Evolutionary conservation across 495 filamentous ascomycete species (phyloP).

Genomic region (Lepidopterella palustris): DNA sequence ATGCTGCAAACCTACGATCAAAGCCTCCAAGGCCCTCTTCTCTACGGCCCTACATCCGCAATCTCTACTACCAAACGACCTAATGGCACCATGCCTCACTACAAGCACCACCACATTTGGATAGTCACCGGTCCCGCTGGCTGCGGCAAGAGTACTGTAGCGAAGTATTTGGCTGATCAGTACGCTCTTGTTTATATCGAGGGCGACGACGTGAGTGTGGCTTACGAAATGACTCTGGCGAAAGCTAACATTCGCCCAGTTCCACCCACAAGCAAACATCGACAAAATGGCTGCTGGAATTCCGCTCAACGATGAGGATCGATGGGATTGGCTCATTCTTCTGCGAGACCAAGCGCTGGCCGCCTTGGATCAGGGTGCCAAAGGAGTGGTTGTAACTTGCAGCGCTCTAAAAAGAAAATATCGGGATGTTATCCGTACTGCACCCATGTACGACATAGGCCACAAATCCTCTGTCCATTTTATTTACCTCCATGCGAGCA

Average conservation of each 20-base stretch:
- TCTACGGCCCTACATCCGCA: conserved; percentile 17
- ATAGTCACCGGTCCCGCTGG: conserved; percentile 96
- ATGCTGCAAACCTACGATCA: conserved; percentile 27
- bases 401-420: conserved; percentile 95
- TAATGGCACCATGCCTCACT: conserved; percentile 3
- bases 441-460: conserved; percentile 59
- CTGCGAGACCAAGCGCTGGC: conserved; percentile 74
- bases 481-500: conserved; percentile 76
- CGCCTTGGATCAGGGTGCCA: conserved; percentile 46
- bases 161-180: conserved; percentile 62
- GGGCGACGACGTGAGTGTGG: conserved; percentile 79
- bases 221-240: not conserved
- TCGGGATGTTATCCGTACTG: conserved; percentile 90
- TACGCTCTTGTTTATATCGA: conserved; percentile 81
- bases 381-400: conserved; percentile 91
- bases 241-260: conserved; percentile 50
- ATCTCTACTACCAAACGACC: not conserved
- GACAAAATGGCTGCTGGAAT: conserved; percentile 87
- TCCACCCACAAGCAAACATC: conserved; percentile 76
- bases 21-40: conserved; percentile 6
- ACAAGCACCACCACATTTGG: conserved; percentile 73
- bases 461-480: conserved; percentile 81
- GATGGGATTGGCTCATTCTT: conserved; percentile 95
- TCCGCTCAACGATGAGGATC: conserved; percentile 88
- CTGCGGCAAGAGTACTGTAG: conserved; percentile 93